Evolutionary conservation across 2,329 filamentous ascomycete species (phyloP), one percentile per base, ranked within the genome.

Genomic region (Hymenotorrendiella dingleyae): DNA sequence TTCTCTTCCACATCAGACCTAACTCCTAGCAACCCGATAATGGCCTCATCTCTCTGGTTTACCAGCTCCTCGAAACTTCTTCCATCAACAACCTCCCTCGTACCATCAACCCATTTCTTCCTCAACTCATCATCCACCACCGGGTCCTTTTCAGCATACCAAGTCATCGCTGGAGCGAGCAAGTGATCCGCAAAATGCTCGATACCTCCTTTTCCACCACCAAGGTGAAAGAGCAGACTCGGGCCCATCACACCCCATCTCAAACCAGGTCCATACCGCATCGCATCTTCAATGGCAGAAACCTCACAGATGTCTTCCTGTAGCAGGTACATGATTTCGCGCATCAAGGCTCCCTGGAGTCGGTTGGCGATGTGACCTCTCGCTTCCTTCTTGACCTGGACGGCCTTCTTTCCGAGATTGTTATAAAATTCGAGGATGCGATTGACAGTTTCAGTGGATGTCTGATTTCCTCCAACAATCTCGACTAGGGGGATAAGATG

Each of bases 401-500:
- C 58, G 0, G 69, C 60, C 16, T 62, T 61, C 47, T 69, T 69
- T 4, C 65, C 69, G 2, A 69, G 49, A 4, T 29, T 46, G 7
- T 50, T 51, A 54, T 70, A 72, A 45, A 71, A 70, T 0, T 34
- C 50, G 49, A 66, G 60, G 1, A 65, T 58, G 7, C 44, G 43
- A 3, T 10, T 19, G 20, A 40, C 35, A 6, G 36, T 30, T 10
- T 19, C 19, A 4, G 14, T 8, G 6, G 28, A 35, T 5, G 45
- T 44, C 24, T 53, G 49, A 1, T 47, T 36, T 2, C 64, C 62
- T 7, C 63, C 64, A 2, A 70, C 68, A 0, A 72, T 64, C 51
- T 72, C 69, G 16, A 72, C 67, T 11, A 72, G 58, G 1, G 68
- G 68, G 16, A 72, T 67, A 14, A 72, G 55, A 47, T 72, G 69